Evolutionary conservation across 306 rosid species (phyloP).

Genomic region (Carpinus viminea): DNA sequence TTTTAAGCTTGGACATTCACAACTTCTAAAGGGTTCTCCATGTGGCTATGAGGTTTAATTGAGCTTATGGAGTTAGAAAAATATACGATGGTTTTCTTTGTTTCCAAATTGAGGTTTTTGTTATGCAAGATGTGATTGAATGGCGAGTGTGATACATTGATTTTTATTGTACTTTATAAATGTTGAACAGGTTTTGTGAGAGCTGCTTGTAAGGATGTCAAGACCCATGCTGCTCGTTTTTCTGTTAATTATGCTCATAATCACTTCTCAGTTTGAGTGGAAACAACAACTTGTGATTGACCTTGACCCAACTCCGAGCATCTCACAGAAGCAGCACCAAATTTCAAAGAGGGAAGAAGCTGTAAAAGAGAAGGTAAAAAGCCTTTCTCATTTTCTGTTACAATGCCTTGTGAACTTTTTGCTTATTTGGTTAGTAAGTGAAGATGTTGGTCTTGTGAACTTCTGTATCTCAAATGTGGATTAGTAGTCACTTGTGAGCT

Average conservation of each 20-base stretch:
- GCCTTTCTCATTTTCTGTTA: slow-evolving; percentile 8
- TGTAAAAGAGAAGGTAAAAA: slow-evolving; percentile 74
- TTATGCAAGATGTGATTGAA: neutral
- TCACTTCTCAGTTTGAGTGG: slow-evolving; percentile 96
- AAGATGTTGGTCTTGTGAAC: neutral
- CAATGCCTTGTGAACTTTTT: neutral
- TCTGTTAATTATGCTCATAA: slow-evolving; percentile 71
- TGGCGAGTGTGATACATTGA: neutral
- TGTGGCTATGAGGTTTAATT: neutral
- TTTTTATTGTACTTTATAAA: slow-evolving; percentile 9
- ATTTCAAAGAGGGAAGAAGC: slow-evolving; percentile 63
- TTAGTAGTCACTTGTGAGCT: neutral
- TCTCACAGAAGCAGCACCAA: slow-evolving; percentile 64
- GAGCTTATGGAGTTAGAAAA: neutral
- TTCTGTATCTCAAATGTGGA: neutral
- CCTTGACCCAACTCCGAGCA: slow-evolving; percentile 45
- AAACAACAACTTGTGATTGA: slow-evolving; percentile 72
- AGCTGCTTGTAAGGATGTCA: slow-evolving; percentile 55
- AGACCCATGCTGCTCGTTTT: slow-evolving; percentile 82
- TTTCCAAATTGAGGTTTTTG: neutral
- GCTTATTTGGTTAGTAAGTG: slow-evolving; percentile 1
- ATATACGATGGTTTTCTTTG: neutral
- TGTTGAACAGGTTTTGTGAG: slow-evolving; percentile 49
- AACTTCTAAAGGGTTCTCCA: neutral
- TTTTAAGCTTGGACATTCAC: neutral